A percentile compares a stretch with the other conserved stretches of the same genome.
phyloP scores from a whole-genome alignment of 768 basidiomycete genomes.

The Calocybe cyanea region DNA sequence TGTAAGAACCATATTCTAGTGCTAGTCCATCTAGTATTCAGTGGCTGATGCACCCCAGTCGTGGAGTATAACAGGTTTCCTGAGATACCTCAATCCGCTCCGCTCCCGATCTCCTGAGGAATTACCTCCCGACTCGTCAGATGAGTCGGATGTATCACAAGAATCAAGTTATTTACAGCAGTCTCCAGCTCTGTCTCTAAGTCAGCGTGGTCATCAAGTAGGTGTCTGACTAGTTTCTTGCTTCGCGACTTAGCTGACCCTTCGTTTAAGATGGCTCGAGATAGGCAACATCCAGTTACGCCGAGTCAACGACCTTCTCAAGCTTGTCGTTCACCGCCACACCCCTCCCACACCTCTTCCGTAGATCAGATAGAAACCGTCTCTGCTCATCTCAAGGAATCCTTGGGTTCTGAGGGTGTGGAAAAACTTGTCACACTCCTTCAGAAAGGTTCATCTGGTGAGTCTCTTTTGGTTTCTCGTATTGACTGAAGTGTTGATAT shows the following conservation, averaged over 20 bases:
- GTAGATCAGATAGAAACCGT: constrained; percentile 41
- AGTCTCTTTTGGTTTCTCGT: constrained; percentile 11
- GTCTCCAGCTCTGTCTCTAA: constrained; percentile 20
- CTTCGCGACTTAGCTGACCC: not conserved
- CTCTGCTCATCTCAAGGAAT: constrained; percentile 9
- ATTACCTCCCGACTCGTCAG: constrained; percentile 14
- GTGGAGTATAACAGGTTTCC: constrained; percentile 51
- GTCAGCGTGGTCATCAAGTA: constrained; percentile 25
- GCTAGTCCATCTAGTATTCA: constrained; percentile 2
- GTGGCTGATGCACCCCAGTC: constrained; percentile 22
- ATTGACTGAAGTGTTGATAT: constrained; percentile 3
- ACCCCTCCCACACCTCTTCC: constrained; percentile 22
- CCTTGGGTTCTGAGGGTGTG: constrained; percentile 8
- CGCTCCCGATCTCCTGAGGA: constrained; percentile 25
- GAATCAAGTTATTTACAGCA: constrained; percentile 7
- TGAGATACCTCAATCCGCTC: constrained; percentile 50
- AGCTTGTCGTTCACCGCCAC: constrained; percentile 6
- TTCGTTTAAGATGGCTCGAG: constrained; percentile 16
- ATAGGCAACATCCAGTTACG: constrained; percentile 6
- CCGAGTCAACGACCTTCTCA: constrained; percentile 8
- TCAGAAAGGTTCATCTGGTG: constrained; percentile 47
- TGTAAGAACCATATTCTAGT: constrained; percentile 26
- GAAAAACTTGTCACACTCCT: constrained; percentile 29
- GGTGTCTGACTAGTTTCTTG: not conserved
- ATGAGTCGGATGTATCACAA: constrained; percentile 19